Base-by-base conservation (phyloP, 2,329 filamentous ascomycete species). In the Monilinia laxa region DNA sequence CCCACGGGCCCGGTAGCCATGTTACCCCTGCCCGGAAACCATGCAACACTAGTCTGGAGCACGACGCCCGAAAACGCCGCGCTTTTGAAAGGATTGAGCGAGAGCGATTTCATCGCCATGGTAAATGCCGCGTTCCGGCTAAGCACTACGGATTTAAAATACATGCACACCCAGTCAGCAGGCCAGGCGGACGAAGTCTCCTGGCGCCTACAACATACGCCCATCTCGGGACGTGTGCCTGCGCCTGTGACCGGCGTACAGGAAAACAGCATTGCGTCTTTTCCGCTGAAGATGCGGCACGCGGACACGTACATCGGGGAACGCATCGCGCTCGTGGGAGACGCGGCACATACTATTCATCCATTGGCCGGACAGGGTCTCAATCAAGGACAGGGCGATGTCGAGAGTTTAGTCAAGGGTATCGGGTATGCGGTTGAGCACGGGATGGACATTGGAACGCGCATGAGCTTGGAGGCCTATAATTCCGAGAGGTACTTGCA, bases 91-190 rank as follows among this genome's bases (percentile, higher is more conserved):
- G 85, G 84, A 49, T 83, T 99, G 5, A 81, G 87, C 0, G 78
- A 87, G 0, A 80, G 82, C 59, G 90, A 96, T 75, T 96, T 99
- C 75, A 80, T 89, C 20, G 89, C 92, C 42, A 90, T 94, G 84
- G 91, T 99, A 71, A 98, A 99, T 76, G 93, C 94, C 0, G 95
- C 92, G 0, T 97, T 99, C 81, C 87, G 93, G 16, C 84, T 99
- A 23, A 84, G 85, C 67, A 84, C 90, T 20, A 86, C 90, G 2
- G 95, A 99, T 77, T 81, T 99, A 5, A 84, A 85, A 52, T 98
- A 91, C 79, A 87, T 98, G 82, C 90, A 96, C 78, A 87, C 84
- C 0, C 82, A 85, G 72, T 68, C 77, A 58, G 76, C 79, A 0
- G 84, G 83, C 0, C 88, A 92, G 67, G 83, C 82, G 40, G 88